Evolutionary conservation across 805 yeast genomes (phyloP).

Genomic region (Yamadazyma takamatsuzukensis): DNA sequence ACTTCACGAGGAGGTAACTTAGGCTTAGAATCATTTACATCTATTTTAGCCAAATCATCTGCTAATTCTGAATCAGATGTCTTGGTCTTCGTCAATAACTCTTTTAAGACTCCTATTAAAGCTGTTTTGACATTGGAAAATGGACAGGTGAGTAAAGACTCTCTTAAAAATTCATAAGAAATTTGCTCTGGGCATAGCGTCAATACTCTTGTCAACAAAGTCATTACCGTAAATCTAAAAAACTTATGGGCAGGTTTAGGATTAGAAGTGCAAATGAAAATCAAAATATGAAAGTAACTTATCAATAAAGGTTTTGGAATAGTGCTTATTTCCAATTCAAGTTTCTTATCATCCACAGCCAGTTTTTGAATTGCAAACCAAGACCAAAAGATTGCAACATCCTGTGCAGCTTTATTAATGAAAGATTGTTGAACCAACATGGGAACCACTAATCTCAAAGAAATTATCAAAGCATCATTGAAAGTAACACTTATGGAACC

Average conservation of each 20-base stretch:
- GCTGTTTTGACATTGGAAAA: constrained; percentile 57
- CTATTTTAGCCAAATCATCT: constrained; percentile 2
- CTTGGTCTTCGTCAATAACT: constrained; percentile 46
- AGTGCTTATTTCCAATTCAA: constrained; percentile 27
- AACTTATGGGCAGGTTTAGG: constrained; percentile 17
- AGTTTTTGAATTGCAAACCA: constrained; percentile 28
- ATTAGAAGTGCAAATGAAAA: constrained; percentile 16
- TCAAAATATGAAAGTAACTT: constrained; percentile 28
- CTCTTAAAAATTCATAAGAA: constrained; percentile 58
- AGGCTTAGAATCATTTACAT: constrained; percentile 4
- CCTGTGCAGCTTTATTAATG: constrained; percentile 19
- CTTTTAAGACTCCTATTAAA: constrained; percentile 65
- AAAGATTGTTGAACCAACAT: constrained; percentile 28
- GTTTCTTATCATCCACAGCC: constrained; percentile 9
- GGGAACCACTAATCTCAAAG: constrained; percentile 32
- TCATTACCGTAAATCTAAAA: constrained; percentile 45
- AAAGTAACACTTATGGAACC: constrained; percentile 10
- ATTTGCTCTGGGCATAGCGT: constrained; percentile 53
- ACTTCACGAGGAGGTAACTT: constrained; percentile 38
- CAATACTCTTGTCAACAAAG: constrained; percentile 62
- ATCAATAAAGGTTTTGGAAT: constrained; percentile 28
- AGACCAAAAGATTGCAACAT: constrained; percentile 31
- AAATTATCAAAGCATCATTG: constrained; percentile 19
- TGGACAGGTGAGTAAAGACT: constrained; percentile 66
- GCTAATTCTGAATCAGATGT: constrained; percentile 1